Evolutionary conservation across 2,329 filamentous ascomycete genomes (phyloP).

Genomic region (Apiospora pterosperma): DNA sequence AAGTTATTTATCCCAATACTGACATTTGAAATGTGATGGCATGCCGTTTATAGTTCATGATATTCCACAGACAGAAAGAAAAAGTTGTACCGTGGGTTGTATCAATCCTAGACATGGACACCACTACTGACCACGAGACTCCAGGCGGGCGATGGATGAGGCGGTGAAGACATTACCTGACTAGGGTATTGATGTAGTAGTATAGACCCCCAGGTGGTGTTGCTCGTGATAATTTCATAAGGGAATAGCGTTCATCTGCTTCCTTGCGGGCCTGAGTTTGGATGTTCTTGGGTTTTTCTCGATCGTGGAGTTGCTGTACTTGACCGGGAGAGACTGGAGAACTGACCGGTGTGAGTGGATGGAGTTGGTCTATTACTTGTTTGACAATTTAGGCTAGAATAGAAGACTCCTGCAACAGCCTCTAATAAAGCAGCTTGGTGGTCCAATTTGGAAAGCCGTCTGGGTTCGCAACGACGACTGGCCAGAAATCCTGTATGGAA

Average conservation of each 20-base stretch:
- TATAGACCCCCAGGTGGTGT: neutral
- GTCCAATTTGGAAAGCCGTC: neutral
- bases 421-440: neutral
- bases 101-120: neutral
- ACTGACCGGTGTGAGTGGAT: neutral
- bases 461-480: neutral
- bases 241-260: neutral
- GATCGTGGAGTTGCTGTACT: neutral
- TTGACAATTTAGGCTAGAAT: conserved; percentile 11
- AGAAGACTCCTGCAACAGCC: neutral
- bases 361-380: conserved; percentile 15
- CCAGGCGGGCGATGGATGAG: neutral
- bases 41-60: neutral
- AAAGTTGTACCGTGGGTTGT: neutral
- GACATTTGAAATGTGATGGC: too few species aligned
- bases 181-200: neutral
- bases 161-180: neutral
- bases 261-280: neutral
- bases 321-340: neutral
- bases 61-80: neutral
- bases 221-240: neutral
- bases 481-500: neutral
- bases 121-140: neutral
- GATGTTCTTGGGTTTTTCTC: neutral
- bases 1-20: too few species aligned